Base-by-base conservation (phyloP, 345 rosid species). In the Iberis pinnata region DNA sequence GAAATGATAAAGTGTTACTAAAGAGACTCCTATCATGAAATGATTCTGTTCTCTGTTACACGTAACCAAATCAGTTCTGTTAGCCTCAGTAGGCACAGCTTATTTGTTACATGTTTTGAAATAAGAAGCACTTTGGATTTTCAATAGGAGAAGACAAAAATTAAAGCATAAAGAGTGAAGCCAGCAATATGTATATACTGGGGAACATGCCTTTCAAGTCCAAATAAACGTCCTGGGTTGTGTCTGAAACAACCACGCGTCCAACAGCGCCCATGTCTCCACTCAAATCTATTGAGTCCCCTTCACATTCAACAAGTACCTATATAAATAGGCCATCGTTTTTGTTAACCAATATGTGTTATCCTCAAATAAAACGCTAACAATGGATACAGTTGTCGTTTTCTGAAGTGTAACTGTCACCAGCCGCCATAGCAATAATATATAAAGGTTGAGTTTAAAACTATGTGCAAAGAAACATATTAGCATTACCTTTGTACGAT, bases 221-320 rank as follows among this genome's bases (percentile, higher is more conserved):
- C 49, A 88, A 62, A 73, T 65, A 80, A 77, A 85, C 69, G 36
- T 85, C 95, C 43, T 69, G 70, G 31, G 75, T 64, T 63, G 79
- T 84, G 67, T 80, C 86, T 12, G 83, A 76, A 62, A 88, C 70
- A 56, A 92, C 71, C 52, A 85, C 69, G 8, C 98, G 79, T 45
- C 98, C 98, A 42, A 92, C 96, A 41, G 96, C 95, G 41, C 96
- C 98, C 81, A 85, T 67, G 71, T 92, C 96, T 26, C 98, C 98
- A 64, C 96, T 88, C 72, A 83, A 73, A 80, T 88, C 96, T 45
- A 89, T 77, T 56, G 95, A 81, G 49, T 89, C 95, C 44, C 95
- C 97, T 75, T 89, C 97, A 76, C 93, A 85, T 74, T 92, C 98
- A 48, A 83, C 78, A 31, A 88, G 93, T 4, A 84, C 98, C 98